Conservation (phyloP, 2,329 filamentous ascomycete genomes). For the Westerdykella ornata region DNA sequence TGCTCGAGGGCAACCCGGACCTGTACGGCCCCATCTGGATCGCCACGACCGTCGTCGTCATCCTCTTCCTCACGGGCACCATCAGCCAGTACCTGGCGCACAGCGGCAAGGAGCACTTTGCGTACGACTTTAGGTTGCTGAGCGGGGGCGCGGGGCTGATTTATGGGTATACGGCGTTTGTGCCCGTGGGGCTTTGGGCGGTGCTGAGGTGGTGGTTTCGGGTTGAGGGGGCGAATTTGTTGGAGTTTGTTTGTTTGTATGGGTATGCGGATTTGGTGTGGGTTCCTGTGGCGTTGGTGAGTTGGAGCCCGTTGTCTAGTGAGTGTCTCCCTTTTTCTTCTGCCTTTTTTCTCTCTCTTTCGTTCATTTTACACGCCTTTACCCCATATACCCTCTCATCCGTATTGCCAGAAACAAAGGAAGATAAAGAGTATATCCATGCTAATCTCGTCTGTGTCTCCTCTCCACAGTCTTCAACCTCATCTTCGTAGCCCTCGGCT, state of each 20-base stretch:
- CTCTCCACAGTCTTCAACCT: slow-evolving; percentile 73
- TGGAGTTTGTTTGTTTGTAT: slow-evolving; percentile 94
- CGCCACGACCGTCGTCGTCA: slow-evolving; percentile 92
- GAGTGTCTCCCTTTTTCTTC: slow-evolving; percentile 14
- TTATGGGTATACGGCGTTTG: slow-evolving; percentile 81
- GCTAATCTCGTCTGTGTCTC: neutral
- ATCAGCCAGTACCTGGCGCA: slow-evolving; percentile 82
- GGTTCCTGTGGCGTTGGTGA: slow-evolving; percentile 88
- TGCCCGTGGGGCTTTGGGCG: slow-evolving; percentile 79
- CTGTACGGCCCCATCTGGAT: slow-evolving; percentile 98
- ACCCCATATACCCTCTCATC: neutral
- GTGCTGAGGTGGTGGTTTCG: slow-evolving; percentile 84
- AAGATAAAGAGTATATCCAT: neutral
- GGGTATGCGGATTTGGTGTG: slow-evolving; percentile 96
- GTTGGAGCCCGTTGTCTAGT: slow-evolving; percentile 75
- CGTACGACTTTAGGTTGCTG: slow-evolving; percentile 84
- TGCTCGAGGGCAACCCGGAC: slow-evolving; percentile 93
- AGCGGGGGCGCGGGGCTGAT: slow-evolving; percentile 87
- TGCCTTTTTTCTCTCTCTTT: neutral
- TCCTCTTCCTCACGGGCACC: slow-evolving; percentile 89
- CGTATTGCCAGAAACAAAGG: neutral
- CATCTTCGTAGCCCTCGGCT: slow-evolving; percentile 71
- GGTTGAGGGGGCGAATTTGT: slow-evolving; percentile 81
- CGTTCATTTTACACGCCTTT: neutral
- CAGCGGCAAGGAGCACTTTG: slow-evolving; percentile 63